A percentile compares a stretch with the other conserved stretches of the same genome.
Conservation (phyloP, 1,284 basidiomycete genomes). For the Ustilago vetiveriae region DNA sequence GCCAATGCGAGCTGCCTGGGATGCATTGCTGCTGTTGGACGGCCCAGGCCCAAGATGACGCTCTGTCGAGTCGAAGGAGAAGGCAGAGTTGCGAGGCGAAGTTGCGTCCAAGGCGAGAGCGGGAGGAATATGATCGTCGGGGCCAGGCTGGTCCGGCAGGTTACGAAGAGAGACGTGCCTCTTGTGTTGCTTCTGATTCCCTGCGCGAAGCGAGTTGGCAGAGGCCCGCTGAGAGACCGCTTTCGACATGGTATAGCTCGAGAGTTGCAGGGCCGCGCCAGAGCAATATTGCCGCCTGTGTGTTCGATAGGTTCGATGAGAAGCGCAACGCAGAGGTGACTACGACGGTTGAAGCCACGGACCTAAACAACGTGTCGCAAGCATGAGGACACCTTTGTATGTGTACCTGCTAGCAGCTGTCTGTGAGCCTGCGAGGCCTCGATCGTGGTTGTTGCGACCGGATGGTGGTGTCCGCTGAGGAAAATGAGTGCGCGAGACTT, state of each 20-base stretch:
- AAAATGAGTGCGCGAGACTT: background rate
- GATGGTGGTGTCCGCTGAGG: slow-evolving; percentile 1
- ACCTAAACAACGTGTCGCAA: too few relatives aligned
- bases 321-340: too few relatives aligned
- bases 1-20: background rate
- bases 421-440: too few relatives aligned
- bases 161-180: slow-evolving; percentile 40
- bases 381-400: too few relatives aligned
- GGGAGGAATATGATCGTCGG: slow-evolving; percentile 23
- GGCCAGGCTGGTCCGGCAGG: slow-evolving; percentile 33
- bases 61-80: slow-evolving; percentile 33
- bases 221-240: slow-evolving; percentile 42
- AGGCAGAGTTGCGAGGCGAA: slow-evolving; percentile 22
- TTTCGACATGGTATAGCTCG: slow-evolving; percentile 19
- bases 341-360: too few relatives aligned
- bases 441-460: too few relatives aligned
- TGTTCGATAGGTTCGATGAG: too few relatives aligned
- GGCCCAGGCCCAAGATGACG: slow-evolving; percentile 14
- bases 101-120: slow-evolving; percentile 19
- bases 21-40: background rate
- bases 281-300: too few relatives aligned
- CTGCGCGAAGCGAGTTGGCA: slow-evolving; percentile 35
- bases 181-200: slow-evolving; percentile 15
- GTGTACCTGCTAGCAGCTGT: too few relatives aligned
- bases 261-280: background rate